Conservation (phyloP, 257 asterid genomes). For the Salvia miltiorrhiza region DNA sequence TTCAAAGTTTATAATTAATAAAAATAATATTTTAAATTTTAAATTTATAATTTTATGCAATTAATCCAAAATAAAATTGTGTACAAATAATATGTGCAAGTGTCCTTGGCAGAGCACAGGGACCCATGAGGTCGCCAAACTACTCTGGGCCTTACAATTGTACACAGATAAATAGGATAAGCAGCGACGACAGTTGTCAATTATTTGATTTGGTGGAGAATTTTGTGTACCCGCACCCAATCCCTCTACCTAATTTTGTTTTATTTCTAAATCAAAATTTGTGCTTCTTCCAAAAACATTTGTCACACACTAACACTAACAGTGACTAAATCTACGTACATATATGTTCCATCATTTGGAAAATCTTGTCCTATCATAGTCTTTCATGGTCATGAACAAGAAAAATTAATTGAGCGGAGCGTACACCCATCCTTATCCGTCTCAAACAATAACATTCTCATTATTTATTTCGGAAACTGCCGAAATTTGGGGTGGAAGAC, state of each 20-base stretch:
- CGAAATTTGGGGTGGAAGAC: background rate
- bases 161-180: constrained; percentile 15
- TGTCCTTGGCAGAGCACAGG: background rate
- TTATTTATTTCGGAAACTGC: background rate
- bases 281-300: background rate
- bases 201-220: constrained; percentile 18
- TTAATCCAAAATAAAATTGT: too few species aligned
- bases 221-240: background rate
- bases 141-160: constrained; percentile 13
- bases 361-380: background rate
- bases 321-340: background rate
- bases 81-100: too few species aligned
- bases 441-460: too few species aligned
- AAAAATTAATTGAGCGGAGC: background rate
- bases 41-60: too few species aligned
- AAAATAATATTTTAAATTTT: too few species aligned
- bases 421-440: too few species aligned
- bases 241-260: background rate
- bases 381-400: background rate
- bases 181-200: constrained; percentile 21
- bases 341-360: background rate
- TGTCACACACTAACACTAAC: background rate
- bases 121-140: constrained; percentile 22
- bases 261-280: background rate
- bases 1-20: too few species aligned